These are phyloP conservation scores for Neurospora sp. DNA, from an alignment of 495 filamentous ascomycete genomes.

Conservation along the genomic window DNA sequence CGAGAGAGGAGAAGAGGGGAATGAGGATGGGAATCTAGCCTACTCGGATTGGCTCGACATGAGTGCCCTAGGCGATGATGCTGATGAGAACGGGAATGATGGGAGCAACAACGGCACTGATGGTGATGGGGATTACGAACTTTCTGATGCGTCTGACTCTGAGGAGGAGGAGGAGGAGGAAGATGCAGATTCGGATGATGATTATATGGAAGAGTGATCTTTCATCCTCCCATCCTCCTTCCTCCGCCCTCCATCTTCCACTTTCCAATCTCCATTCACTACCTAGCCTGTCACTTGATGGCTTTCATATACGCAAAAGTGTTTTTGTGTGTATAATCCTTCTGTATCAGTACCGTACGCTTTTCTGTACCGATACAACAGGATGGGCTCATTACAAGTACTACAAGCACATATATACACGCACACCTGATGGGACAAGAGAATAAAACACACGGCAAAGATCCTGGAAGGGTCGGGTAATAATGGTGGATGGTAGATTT, in stretches of 20 bases:
- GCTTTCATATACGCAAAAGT: not conserved
- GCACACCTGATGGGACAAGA: not conserved
- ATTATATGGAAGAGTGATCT: not conserved
- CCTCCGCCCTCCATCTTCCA: not conserved
- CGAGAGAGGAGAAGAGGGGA: not conserved
- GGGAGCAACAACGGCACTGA: not conserved
- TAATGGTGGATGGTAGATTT: not conserved
- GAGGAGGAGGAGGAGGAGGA: not conserved
- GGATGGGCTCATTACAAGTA: not conserved
- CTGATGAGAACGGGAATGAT: not conserved
- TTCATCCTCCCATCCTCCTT: not conserved
- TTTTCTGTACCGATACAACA: not conserved
- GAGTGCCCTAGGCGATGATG: not conserved
- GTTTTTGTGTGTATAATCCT: not conserved
- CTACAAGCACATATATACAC: not conserved
- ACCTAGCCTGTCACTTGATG: not conserved
- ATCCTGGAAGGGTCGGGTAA: not conserved
- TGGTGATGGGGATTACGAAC: not conserved
- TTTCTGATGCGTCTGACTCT: not conserved
- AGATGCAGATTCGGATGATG: not conserved
- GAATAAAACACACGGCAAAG: not conserved
- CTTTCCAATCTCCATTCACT: not conserved
- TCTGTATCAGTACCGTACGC: not conserved
- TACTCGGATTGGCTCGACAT: not conserved
- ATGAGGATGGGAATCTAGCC: not conserved